Base-by-base conservation (phyloP, 2,329 filamentous ascomycete species). In the Phyllosticta citrichinensis region DNA sequence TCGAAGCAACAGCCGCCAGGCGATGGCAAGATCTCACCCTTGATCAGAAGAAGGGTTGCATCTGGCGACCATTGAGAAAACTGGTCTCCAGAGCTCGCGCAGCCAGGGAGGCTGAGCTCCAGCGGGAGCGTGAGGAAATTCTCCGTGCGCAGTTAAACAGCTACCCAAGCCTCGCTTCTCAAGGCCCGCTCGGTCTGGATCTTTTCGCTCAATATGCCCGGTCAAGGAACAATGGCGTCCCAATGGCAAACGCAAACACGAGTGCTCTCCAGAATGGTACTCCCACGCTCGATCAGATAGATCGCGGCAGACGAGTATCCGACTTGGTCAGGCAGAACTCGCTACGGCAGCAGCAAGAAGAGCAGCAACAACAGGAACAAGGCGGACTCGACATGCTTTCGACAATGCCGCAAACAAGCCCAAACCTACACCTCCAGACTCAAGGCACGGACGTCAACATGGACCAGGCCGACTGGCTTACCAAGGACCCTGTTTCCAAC, bases 11-110 rank as follows among this genome's bases (percentile, higher is more conserved):
- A 1, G 68, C 75, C 10, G 70, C 74, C 27, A 71, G 74, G 2
- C 74, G 76, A 63, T 79, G 76, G 76, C 71, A 14, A 62, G 72
- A 8, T 63, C 62, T 33, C 64, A 70, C 6, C 35, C 22, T 12
- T 64, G 66, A 22, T 61, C 70, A 62, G 63, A 66, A 63, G 66
- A 70, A 69, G 57, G 65, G 82, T 2, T 81, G 83, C 73, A 71
- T 87, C 0, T 88, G 86, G 85, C 80, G 81, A 52, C 85, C 85
- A 0, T 73, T 88, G 55, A 75, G 79, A 25, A 84, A 82, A 64
- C 73, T 88, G 2, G 81, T 87, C 72, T 77, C 77, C 14, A 83
- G 83, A 67, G 85, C 85, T 12, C 74, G 75, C 53, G 76, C 77
- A 12, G 80, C 79, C 52, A 76, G 84, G 56, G 75, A 78, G 52